Evolutionary conservation across 2,329 filamentous ascomycete species (phyloP).

Genomic region (Diplodia scrobiculata): DNA sequence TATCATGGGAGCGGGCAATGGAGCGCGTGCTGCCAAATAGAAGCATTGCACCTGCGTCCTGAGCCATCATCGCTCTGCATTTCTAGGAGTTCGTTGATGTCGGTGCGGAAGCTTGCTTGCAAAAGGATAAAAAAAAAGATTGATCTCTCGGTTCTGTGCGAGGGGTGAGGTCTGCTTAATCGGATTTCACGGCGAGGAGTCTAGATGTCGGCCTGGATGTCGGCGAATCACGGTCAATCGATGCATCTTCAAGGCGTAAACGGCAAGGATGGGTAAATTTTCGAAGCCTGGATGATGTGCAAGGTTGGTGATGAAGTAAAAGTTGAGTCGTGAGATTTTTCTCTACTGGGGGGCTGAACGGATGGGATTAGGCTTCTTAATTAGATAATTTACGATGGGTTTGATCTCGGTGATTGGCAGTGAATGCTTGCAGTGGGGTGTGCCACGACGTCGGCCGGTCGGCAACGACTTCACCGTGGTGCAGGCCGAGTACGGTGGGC

Average conservation of each 20-base stretch:
- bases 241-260: conserved; percentile 26
- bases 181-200: conserved; percentile 22
- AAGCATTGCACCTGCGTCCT: not conserved
- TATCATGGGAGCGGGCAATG: conserved; percentile 23
- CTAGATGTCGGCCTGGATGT: conserved; percentile 25
- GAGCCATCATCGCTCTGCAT: conserved; percentile 23
- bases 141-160: conserved; percentile 1
- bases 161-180: conserved; percentile 22
- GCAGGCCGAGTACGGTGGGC: conserved; percentile 8
- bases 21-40: conserved; percentile 28
- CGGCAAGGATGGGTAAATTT: conserved; percentile 23
- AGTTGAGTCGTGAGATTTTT: conserved; percentile 11
- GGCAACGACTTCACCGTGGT: not conserved
- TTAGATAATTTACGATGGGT: conserved; percentile 20
- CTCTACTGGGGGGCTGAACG: not conserved
- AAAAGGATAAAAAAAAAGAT: conserved; percentile 3
- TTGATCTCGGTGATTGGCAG: not conserved
- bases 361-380: conserved; percentile 7
- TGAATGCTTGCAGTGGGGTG: not conserved
- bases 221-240: conserved; percentile 24
- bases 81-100: conserved; percentile 20
- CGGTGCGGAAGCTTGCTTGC: conserved; percentile 7
- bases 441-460: not conserved
- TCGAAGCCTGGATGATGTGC: conserved; percentile 26
- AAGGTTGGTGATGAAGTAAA: conserved; percentile 24